A percentile compares a stretch with the other conserved stretches of the same genome.
These are phyloP conservation scores for Lachancea fermentati DNA, from an alignment of 805 yeast species.

Conservation along the genomic window DNA sequence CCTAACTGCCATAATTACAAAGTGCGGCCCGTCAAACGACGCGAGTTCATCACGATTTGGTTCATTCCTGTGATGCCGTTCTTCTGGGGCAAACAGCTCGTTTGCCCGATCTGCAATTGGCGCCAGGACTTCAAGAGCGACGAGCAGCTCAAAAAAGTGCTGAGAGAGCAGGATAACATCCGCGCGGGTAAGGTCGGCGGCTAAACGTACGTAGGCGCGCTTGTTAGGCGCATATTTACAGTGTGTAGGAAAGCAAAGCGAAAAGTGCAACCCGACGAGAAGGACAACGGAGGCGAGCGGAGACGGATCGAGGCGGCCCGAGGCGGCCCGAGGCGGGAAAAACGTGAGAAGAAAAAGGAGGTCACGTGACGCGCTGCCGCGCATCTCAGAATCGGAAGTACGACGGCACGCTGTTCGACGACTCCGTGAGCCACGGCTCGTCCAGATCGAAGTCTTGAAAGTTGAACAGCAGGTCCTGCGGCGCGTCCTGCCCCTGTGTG, in stretches of 20 bases:
- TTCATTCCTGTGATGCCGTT: constrained; percentile 51
- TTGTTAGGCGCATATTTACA: too few relatives aligned
- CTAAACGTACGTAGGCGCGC: not conserved
- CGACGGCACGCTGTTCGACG: not conserved
- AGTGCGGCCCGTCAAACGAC: constrained; percentile 47
- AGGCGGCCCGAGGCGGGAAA: too few relatives aligned
- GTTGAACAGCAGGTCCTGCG: not conserved
- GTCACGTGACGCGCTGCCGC: not conserved
- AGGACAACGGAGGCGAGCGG: too few relatives aligned
- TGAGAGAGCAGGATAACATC: constrained; percentile 12
- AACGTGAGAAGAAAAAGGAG: too few relatives aligned
- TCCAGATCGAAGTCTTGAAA: constrained; percentile 1
- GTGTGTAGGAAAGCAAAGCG: too few relatives aligned
- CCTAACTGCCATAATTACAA: constrained; percentile 55
- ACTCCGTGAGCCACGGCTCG: constrained; percentile 1
- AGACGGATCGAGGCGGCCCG: too few relatives aligned
- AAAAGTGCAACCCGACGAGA: too few relatives aligned
- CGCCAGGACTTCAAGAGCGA: constrained; percentile 33
- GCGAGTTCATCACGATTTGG: constrained; percentile 48
- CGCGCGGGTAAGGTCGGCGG: constrained; percentile 9
- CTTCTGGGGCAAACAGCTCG: constrained; percentile 46
- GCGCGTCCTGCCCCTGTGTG: not conserved
- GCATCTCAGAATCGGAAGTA: not conserved
- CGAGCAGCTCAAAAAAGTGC: constrained; percentile 30
- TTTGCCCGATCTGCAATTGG: constrained; percentile 49